phyloP scores from a whole-genome alignment of 805 yeast genomes.

The Lachancea kluyveri region DNA sequence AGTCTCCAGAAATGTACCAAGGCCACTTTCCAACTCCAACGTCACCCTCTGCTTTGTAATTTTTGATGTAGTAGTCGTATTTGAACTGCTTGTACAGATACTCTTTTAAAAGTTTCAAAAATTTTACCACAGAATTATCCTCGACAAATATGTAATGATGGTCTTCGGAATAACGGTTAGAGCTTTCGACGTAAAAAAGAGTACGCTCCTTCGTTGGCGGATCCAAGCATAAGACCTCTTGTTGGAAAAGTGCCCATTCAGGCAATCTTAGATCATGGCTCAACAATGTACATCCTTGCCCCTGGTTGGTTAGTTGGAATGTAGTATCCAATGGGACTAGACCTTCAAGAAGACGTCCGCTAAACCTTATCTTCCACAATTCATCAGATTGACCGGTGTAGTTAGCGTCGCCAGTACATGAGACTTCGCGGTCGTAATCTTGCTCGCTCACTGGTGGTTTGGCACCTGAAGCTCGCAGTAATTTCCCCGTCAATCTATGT shows the following conservation, averaged over 20 bases:
- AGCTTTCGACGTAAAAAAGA: constrained; percentile 64
- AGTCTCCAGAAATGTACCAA: constrained; percentile 5
- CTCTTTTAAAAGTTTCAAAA: constrained; percentile 14
- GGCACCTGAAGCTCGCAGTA: constrained; percentile 57
- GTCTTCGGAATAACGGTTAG: constrained; percentile 13
- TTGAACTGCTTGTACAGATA: constrained; percentile 11
- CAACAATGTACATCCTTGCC: constrained; percentile 62
- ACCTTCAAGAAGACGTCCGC: constrained; percentile 25
- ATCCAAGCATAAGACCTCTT: constrained; percentile 82
- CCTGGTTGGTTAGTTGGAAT: constrained; percentile 61
- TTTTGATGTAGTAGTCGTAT: constrained; percentile 17
- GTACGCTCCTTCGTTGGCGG: constrained; percentile 64
- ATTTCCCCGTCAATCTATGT: constrained; percentile 62
- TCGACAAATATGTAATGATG: constrained; percentile 17
- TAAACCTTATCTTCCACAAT: constrained; percentile 57
- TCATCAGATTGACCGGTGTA: constrained; percentile 64
- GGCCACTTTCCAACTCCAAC: constrained; percentile 18
- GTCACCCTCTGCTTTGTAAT: constrained; percentile 7
- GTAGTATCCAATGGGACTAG: constrained; percentile 29
- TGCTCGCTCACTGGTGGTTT: constrained; percentile 89
- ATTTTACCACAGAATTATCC: constrained; percentile 11
- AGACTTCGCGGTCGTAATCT: constrained; percentile 82
- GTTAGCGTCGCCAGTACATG: constrained; percentile 58
- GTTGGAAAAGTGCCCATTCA: constrained; percentile 78
- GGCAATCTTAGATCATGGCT: constrained; percentile 74